Evolutionary conservation across 345 rosid genomes (phyloP), one percentile per base, ranked within the genome.

Genomic region (Crucihimalaya himalaica): DNA sequence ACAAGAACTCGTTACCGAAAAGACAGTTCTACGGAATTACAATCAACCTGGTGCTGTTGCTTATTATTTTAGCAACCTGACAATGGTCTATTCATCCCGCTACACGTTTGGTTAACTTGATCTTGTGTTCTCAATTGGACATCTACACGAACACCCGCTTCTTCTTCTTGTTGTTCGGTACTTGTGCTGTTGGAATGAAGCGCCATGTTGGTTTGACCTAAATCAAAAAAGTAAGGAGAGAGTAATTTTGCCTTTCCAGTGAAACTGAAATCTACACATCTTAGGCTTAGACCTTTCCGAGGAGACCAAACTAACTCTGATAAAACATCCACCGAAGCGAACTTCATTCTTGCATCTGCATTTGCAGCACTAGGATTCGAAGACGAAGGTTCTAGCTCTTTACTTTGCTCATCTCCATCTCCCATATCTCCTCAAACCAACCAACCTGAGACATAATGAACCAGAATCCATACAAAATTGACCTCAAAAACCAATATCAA

Each of bases 231-330:
- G 51, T 27, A 27, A 77, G 76, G 78, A 71, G 82, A 75, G 81
- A 79, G 48, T 68, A 59, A 34, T 80, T 85, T 51, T 62, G 76
- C 35, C 14, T 86, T 71, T 16, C 53, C 43, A 7, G 67, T 40
- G 84, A 86, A 79, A 81, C 87, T 82, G 40, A 87, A 79, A 72
- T 91, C 89, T 19, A 97, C 88, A 80, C 88, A 85, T 81, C 81
- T 89, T 69, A 93, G 78, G 81, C 87, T 78, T 53, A 81, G 86
- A 59, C 98, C 97, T 80, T 78, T 86, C 57, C 77, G 85, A 14
- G 98, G 92, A 78, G 95, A 94, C 97, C 97, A 92, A 55, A 95
- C 99, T 61, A 95, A 83, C 83, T 95, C 97, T 54, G 89, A 82
- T 60, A 92, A 70, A 63, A 86, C 85, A 74, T 84, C 86, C 11